Base-by-base conservation (phyloP, 306 rosid genomes). In the Cicer yamashitae region DNA sequence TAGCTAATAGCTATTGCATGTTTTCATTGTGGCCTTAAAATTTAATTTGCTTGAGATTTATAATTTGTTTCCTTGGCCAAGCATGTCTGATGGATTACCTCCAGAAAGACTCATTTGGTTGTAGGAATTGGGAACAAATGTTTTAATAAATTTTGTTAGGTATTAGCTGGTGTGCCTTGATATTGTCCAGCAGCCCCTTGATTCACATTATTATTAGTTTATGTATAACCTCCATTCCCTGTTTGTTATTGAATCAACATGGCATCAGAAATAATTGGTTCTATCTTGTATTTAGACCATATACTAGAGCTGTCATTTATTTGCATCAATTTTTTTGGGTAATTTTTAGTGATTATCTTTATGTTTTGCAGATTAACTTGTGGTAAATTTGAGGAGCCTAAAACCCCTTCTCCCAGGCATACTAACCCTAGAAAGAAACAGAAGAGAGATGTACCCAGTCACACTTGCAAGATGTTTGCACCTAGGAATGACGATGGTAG, bases 361-460 rank as follows among this genome's bases (percentile, higher is more conserved):
- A 52, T 83, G 79, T 71, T 74, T 79, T 76, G 76, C 93, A 94
- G 97, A 81, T 74, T 79, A 70, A 73, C 72, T 7, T 67, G 74
- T 58, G 80, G 80, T 8, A 91, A 80, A 76, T 80, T 78, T 22
- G 98, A 85, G 73, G 96, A 87, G 86, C 97, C 98, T 7, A 87
- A 86, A 78, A 94, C 98, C 7, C 98, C 94, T 2, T 87, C 96
- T 79, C 97, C 96, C 6, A 86, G 80, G 57, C 91, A 85, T 71
- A 50, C 83, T 17, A 88, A 90, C 70, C 74, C 86, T 9, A 85
- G 89, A 90, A 86, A 83, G 79, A 91, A 83, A 67, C 86, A 74
- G 20, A 90, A 67, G 76, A 85, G 76, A 77, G 86, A 74, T 0
- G 81, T 77, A 37, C 58, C 81, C 7, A 44, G 62, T 65, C 70